Evolutionary conservation across 2,329 filamentous ascomycete genomes (phyloP).

Genomic region (Anthostomella pinea): DNA sequence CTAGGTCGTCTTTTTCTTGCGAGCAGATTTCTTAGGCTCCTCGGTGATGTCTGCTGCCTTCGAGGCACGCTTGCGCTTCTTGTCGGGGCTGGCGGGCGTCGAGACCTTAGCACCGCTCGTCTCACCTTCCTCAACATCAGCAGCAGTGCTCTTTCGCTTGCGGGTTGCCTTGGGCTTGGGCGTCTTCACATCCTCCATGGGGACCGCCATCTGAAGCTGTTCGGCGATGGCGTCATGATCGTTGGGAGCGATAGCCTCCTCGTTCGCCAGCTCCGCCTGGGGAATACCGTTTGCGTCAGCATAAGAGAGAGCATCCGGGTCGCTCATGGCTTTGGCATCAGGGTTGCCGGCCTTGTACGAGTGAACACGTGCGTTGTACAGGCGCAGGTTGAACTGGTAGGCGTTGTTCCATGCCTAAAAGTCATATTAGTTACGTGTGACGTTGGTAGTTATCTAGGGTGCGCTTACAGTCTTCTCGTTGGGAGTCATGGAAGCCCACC

Average conservation of each 20-base stretch:
- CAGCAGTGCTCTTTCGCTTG: conserved; percentile 55
- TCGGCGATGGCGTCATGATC: conserved; percentile 59
- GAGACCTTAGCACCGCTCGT: conserved; percentile 35
- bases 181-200: conserved; percentile 49
- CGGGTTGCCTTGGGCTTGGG: conserved; percentile 53
- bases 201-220: conserved; percentile 50
- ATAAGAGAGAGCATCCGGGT: conserved; percentile 58
- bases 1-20: conserved; percentile 53
- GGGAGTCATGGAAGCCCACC: conserved; percentile 77
- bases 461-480: conserved; percentile 65
- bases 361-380: conserved; percentile 64
- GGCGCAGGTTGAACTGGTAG: conserved; percentile 64
- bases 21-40: conserved; percentile 58
- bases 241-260: conserved; percentile 41
- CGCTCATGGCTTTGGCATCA: conserved; percentile 58
- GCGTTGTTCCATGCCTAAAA: conserved; percentile 59
- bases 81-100: conserved; percentile 54
- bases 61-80: conserved; percentile 60
- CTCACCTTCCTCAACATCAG: conserved; percentile 44
- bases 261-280: conserved; percentile 48
- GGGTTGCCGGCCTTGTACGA: conserved; percentile 62
- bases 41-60: conserved; percentile 54
- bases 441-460: too few species aligned
- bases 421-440: conserved; percentile 10
- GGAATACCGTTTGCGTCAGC: conserved; percentile 57